phyloP scores from a whole-genome alignment of 257 asterid species.

The Solanum chmielewskii region DNA sequence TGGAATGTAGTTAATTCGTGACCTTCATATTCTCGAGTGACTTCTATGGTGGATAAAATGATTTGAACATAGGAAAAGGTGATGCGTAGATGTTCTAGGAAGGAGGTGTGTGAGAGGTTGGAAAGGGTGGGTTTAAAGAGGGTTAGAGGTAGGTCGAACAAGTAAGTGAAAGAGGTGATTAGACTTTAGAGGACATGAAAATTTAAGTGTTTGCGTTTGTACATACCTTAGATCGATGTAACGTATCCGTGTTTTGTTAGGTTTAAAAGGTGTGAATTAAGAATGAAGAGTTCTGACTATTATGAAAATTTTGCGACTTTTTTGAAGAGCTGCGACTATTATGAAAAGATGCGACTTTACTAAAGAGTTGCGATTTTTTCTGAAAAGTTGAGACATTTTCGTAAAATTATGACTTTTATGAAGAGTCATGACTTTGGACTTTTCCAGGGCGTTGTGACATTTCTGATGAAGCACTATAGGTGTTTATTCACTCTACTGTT shows the following conservation, averaged over 20 bases:
- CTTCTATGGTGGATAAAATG: neutral
- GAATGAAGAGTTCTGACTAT: neutral
- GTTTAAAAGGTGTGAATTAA: neutral
- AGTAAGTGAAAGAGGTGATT: neutral
- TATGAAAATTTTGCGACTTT: neutral
- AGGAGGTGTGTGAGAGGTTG: neutral
- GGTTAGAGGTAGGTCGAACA: neutral
- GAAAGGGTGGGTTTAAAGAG: neutral
- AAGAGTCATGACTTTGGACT: too few relatives aligned
- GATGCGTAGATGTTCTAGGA: neutral
- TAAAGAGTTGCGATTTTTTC: neutral
- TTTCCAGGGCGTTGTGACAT: too few relatives aligned
- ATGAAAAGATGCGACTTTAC: too few relatives aligned
- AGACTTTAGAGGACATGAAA: neutral
- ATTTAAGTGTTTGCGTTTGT: neutral
- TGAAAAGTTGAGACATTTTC: too few relatives aligned
- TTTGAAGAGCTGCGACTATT: too few relatives aligned
- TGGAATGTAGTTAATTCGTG: neutral
- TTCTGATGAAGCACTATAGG: too few relatives aligned
- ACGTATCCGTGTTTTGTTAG: neutral
- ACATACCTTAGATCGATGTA: neutral
- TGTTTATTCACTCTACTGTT: too few relatives aligned
- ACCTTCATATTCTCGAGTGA: neutral
- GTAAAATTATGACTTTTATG: too few relatives aligned
- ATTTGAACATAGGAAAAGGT: neutral